Evolutionary conservation across 2,329 filamentous ascomycete species (phyloP).

Genomic region (Xylariaceae sp.): DNA sequence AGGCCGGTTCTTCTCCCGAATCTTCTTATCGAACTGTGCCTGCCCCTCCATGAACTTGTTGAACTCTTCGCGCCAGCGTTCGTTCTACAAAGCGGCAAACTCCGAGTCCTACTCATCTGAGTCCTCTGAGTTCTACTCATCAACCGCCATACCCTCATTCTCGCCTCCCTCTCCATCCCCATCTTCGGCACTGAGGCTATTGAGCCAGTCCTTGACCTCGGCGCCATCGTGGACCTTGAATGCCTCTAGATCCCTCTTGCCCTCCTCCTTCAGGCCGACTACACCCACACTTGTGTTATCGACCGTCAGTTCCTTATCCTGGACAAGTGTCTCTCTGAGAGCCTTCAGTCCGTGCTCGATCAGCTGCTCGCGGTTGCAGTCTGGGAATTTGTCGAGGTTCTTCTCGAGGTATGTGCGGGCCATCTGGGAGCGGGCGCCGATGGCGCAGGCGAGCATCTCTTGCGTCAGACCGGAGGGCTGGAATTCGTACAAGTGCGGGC

Average conservation of each 20-base stretch:
- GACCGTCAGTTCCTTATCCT: constrained; percentile 96
- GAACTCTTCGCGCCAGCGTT: too few species aligned
- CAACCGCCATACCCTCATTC: constrained; percentile 45
- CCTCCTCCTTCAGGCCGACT: constrained; percentile 60
- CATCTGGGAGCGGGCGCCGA: constrained; percentile 96
- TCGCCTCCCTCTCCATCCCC: constrained; percentile 36
- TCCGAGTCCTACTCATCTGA: not conserved
- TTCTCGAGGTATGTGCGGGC: constrained; percentile 94
- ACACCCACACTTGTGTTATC: constrained; percentile 94
- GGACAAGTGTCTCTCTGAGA: constrained; percentile 90
- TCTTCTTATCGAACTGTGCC: too few species aligned
- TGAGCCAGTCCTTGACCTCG: constrained; percentile 82
- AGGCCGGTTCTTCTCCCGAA: too few species aligned
- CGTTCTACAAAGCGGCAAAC: too few species aligned
- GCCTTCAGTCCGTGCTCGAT: constrained; percentile 87
- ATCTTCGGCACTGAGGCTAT: constrained; percentile 61
- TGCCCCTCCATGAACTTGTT: too few species aligned
- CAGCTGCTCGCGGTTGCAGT: constrained; percentile 76
- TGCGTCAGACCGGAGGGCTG: constrained; percentile 94
- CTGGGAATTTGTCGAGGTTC: constrained; percentile 79
- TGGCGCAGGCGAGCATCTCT: constrained; percentile 95
- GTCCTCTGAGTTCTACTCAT: constrained; percentile 26
- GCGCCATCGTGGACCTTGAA: constrained; percentile 91
- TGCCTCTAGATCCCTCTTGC: constrained; percentile 63
- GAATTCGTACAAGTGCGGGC: constrained; percentile 97